phyloP scores from a whole-genome alignment of 805 yeast species.

The Starmerella lactis-condensi region DNA sequence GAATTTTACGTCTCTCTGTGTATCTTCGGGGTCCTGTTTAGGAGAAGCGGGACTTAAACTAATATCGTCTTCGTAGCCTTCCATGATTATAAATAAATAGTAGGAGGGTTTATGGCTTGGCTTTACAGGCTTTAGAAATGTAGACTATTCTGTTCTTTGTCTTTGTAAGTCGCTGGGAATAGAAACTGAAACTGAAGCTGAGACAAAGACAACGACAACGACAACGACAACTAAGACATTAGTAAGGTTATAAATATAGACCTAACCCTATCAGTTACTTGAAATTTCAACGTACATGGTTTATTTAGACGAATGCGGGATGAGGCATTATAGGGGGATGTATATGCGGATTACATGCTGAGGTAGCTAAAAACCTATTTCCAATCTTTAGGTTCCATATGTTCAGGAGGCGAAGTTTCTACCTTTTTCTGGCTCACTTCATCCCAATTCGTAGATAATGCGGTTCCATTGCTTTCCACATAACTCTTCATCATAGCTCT shows the following conservation, averaged over 20 bases:
- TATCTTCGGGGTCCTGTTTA: neutral
- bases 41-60: conserved; percentile 23
- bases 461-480: conserved; percentile 84
- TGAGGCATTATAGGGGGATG: neutral
- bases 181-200: too few species aligned
- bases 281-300: neutral
- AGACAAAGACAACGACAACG: too few species aligned
- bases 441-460: conserved; percentile 82
- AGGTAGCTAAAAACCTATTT: neutral
- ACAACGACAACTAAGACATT: conserved; percentile 1
- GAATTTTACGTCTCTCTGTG: neutral
- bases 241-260: neutral
- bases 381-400: conserved; percentile 39
- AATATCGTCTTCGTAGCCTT: conserved; percentile 25
- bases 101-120: too few species aligned
- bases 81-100: too few species aligned
- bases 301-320: neutral
- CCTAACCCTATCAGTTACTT: neutral
- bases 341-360: neutral
- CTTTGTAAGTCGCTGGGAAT: too few species aligned
- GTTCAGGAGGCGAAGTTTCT: conserved; percentile 58
- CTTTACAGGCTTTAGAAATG: too few species aligned
- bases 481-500: conserved; percentile 96
- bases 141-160: too few species aligned
- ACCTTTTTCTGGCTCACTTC: conserved; percentile 54